These are phyloP conservation scores for Lipomyces orientalis DNA, from an alignment of 805 yeast species.

Conservation along the genomic window DNA sequence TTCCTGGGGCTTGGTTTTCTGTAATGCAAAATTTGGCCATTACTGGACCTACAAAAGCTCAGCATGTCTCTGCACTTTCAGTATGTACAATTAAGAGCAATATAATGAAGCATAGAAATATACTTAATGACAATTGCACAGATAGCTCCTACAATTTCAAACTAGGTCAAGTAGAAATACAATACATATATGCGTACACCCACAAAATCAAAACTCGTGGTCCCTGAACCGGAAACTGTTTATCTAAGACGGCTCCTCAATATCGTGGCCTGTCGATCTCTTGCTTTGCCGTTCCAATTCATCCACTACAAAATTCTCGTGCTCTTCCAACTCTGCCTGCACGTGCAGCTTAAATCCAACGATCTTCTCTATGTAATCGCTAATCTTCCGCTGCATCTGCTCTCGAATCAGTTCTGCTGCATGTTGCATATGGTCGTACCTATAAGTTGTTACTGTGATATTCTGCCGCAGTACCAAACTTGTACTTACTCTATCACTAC, in stretches of 20 bases:
- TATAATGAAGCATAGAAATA: background rate
- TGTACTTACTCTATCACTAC: slow-evolving; percentile 52
- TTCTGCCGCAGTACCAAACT: background rate
- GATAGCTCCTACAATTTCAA: background rate
- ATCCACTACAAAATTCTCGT: slow-evolving; percentile 55
- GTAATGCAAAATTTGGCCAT: background rate
- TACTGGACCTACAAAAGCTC: background rate
- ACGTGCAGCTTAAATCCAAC: slow-evolving; percentile 70
- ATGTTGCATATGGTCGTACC: slow-evolving; percentile 54
- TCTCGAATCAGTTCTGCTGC: slow-evolving; percentile 56
- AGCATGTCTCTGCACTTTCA: background rate
- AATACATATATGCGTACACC: background rate
- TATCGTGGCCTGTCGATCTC: slow-evolving; percentile 65
- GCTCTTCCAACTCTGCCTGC: slow-evolving; percentile 66
- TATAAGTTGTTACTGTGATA: background rate
- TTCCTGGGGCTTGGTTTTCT: background rate
- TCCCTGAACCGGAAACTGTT: background rate
- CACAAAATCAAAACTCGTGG: background rate
- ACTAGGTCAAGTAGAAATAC: background rate
- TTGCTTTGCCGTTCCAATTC: slow-evolving; percentile 56
- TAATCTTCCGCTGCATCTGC: slow-evolving; percentile 59
- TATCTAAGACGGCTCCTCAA: background rate
- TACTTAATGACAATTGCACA: background rate
- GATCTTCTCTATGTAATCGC: slow-evolving; percentile 62
- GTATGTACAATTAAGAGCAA: background rate